Conservation (phyloP, 2,329 filamentous ascomycete genomes). For the Sclerotinia spermophila region DNA sequence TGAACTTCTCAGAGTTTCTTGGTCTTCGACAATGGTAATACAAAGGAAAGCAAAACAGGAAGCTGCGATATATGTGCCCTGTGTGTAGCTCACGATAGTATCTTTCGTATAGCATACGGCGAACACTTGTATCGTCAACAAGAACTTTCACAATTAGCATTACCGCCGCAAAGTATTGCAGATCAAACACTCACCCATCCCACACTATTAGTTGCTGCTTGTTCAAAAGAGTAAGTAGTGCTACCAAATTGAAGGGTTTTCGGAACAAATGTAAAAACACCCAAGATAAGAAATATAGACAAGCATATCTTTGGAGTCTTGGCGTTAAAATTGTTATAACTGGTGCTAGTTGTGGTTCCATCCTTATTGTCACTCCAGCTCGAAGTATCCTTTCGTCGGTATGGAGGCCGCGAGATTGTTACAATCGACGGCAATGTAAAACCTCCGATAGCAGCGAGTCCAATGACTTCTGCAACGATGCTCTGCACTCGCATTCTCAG, state of each 20-base stretch:
- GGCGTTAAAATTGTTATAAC: slow-evolving; percentile 57
- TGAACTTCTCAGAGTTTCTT: slow-evolving; percentile 34
- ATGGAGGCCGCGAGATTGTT: slow-evolving; percentile 3
- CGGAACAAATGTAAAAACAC: slow-evolving; percentile 49
- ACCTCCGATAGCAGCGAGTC: slow-evolving; percentile 3
- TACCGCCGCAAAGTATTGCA: background rate
- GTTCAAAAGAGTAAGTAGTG: background rate
- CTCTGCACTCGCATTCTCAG: slow-evolving; percentile 1
- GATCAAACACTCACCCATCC: slow-evolving; percentile 15
- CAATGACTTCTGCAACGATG: slow-evolving; percentile 18
- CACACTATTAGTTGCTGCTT: background rate
- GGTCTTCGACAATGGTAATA: background rate
- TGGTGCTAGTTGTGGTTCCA: slow-evolving; percentile 62
- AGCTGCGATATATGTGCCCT: slow-evolving; percentile 11
- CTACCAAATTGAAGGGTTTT: slow-evolving; percentile 44
- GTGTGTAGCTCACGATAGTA: slow-evolving; percentile 14
- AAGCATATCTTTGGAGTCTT: slow-evolving; percentile 41
- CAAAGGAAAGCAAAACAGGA: slow-evolving; percentile 13
- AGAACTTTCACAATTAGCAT: slow-evolving; percentile 8
- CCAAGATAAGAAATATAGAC: background rate
- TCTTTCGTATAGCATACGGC: slow-evolving; percentile 20
- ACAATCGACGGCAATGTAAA: slow-evolving; percentile 15
- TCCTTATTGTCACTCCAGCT: slow-evolving; percentile 62
- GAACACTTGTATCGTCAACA: slow-evolving; percentile 19
- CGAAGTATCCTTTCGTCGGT: slow-evolving; percentile 1